Base-by-base conservation (phyloP, 768 basidiomycete genomes). In the Amanita inopinata region DNA sequence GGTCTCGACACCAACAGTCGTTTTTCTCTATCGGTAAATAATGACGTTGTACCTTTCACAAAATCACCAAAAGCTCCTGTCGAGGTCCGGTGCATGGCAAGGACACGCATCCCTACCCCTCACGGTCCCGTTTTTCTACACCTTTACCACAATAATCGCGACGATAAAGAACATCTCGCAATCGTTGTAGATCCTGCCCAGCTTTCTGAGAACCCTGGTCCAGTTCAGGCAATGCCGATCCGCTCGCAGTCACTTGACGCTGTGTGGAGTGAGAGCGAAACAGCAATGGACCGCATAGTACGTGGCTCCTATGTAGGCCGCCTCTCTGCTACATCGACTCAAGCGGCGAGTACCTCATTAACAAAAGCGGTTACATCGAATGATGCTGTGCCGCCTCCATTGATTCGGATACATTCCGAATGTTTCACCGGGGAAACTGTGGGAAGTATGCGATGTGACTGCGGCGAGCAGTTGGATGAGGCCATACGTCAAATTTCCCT, bases 351-450 rank as follows among this genome's bases (percentile, higher is more conserved):
- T n/a, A 36, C 58, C 18, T 41, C 51, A 11, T 32, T 47, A 10
- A 47, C 46, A 8, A 43, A 46, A 41, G 43, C 23, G 39, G 43
- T 33, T 47, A 49, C 42, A 22, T 32, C 49, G 24, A 46, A 45
- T 41, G 51, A 67, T 44, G 52, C 56, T 32, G 57, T 81, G 25
- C 84, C 84, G 1, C 62, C 81, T 0, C 91, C 96, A 0, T 76
- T 98, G 39, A 80, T 99, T 33, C 81, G 96, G 28, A 90, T 99
- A 38, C 96, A 99, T 62, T 96, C 91, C 20, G 96, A 99, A 60
- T 99, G 96, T 60, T 98, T 91, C 64, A 99, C 96, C 0, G 96
- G 96, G 20, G 96, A 98, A 62, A 98, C 93, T 5, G 78, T 98
- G 46, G 96, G 96, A 19, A 81, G 91, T 69, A 92, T 96, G 86